Conservation (phyloP, 495 filamentous ascomycete species). For the Neurospora intermedia region DNA sequence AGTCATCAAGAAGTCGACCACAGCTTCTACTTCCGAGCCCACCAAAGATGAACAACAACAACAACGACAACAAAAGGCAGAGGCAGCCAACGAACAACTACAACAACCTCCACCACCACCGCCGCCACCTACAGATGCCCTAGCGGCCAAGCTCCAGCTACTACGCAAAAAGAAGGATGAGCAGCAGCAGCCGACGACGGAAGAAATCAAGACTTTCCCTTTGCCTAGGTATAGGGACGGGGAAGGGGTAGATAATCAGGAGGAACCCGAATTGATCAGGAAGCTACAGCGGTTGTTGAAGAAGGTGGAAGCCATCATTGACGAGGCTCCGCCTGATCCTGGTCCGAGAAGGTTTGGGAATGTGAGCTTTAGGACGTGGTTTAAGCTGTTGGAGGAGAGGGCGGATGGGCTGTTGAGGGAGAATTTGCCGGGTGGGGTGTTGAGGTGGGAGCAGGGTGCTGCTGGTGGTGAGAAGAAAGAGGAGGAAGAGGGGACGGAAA, state of each 20-base stretch:
- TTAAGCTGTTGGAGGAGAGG: conserved; percentile 52
- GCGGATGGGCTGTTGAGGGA: conserved; percentile 47
- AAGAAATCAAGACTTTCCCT: conserved; percentile 38
- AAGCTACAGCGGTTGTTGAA: conserved; percentile 52
- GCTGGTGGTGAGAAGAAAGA: background rate
- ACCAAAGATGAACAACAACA: background rate
- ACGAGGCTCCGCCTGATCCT: conserved; percentile 69
- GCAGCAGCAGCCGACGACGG: background rate
- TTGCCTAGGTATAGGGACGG: conserved; percentile 15
- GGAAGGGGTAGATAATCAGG: conserved; percentile 21
- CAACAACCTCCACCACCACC: background rate
- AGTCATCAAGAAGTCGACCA: conserved; percentile 8
- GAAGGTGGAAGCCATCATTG: conserved; percentile 53
- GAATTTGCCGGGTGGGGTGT: conserved; percentile 44
- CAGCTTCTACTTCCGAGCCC: background rate
- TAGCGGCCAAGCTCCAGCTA: background rate
- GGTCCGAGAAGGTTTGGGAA: conserved; percentile 90
- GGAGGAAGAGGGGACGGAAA: background rate
- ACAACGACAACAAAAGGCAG: background rate
- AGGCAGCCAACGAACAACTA: background rate
- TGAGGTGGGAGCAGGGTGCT: conserved; percentile 22
- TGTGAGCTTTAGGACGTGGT: conserved; percentile 76
- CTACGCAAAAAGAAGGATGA: background rate
- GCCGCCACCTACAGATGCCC: background rate
- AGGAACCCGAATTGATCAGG: conserved; percentile 40